Percentiles rank a stretch among this genome's conserved stretches.
phyloP scores from a whole-genome alignment of 108 stramenopile species.

The Pseudonitzschia pungens region DNA sequence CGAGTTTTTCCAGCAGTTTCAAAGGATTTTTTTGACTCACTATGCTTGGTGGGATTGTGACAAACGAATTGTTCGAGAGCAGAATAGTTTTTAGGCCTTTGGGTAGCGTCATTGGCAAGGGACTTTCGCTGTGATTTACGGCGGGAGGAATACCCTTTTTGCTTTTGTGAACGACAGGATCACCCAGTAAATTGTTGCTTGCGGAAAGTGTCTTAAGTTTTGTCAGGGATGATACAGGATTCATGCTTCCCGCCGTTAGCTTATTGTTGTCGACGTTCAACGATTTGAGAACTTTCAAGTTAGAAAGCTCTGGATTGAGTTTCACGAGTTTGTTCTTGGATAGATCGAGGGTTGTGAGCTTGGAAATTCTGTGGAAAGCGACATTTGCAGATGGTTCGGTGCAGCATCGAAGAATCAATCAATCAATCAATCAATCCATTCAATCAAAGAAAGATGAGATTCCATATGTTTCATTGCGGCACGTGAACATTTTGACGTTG shows the following conservation, averaged over 20 bases:
- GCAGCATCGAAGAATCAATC: conserved; percentile 2
- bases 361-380: conserved; percentile 40
- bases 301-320: conserved; percentile 38
- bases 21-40: conserved; percentile 1
- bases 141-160: neutral
- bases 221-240: conserved; percentile 46
- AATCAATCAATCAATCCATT: too few species aligned
- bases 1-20: conserved; percentile 60
- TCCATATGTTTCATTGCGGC: neutral
- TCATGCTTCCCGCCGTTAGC: conserved; percentile 48
- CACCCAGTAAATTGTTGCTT: conserved; percentile 64
- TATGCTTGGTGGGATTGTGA: conserved; percentile 50
- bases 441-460: conserved; percentile 10
- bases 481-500: neutral
- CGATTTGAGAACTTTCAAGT: conserved; percentile 66
- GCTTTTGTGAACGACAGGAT: conserved; percentile 12
- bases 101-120: conserved; percentile 47
- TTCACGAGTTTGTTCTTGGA: conserved; percentile 65
- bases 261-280: conserved; percentile 76
- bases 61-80: conserved; percentile 53
- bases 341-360: conserved; percentile 71
- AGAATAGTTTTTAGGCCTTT: conserved; percentile 62
- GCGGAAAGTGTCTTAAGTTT: conserved; percentile 73
- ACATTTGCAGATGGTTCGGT: too few species aligned
- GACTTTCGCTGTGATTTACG: neutral